Conservation (phyloP, 139 green algal genomes). For the Tetratostichococcus sp. region DNA sequence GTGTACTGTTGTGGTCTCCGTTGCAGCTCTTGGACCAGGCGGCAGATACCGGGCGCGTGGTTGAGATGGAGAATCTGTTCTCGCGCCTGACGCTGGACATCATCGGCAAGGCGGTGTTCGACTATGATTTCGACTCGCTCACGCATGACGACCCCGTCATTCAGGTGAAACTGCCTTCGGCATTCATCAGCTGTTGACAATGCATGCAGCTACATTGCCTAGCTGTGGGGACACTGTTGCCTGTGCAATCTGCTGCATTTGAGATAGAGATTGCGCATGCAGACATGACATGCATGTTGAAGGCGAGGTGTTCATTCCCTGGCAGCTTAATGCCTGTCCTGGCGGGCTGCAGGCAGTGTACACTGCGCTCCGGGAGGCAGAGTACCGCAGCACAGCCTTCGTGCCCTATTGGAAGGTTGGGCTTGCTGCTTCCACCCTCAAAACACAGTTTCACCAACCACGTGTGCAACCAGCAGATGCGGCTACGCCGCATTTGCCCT, state of each 20-base stretch:
- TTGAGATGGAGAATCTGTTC: slow-evolving; percentile 97
- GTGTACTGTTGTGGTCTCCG: too few relatives aligned
- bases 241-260: too few relatives aligned
- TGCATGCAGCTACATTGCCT: too few relatives aligned
- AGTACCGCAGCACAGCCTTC: slow-evolving; percentile 80
- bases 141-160: slow-evolving; percentile 89
- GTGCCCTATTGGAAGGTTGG: slow-evolving; percentile 91
- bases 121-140: slow-evolving; percentile 96
- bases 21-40: neutral
- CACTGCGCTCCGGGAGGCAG: slow-evolving; percentile 83
- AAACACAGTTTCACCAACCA: too few relatives aligned
- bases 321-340: neutral
- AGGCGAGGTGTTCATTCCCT: too few relatives aligned
- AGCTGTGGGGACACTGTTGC: too few relatives aligned
- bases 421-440: too few relatives aligned
- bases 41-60: slow-evolving; percentile 18
- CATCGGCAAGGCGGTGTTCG: slow-evolving; percentile 98
- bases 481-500: too few relatives aligned
- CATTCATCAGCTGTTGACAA: too few relatives aligned
- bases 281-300: too few relatives aligned
- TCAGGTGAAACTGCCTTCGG: too few relatives aligned
- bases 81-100: slow-evolving; percentile 91
- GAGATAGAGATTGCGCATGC: too few relatives aligned
- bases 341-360: slow-evolving; percentile 82
- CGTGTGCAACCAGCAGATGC: neutral